Conservation (phyloP, 2,329 filamentous ascomycete species). For the Xylariaceae sp. region DNA sequence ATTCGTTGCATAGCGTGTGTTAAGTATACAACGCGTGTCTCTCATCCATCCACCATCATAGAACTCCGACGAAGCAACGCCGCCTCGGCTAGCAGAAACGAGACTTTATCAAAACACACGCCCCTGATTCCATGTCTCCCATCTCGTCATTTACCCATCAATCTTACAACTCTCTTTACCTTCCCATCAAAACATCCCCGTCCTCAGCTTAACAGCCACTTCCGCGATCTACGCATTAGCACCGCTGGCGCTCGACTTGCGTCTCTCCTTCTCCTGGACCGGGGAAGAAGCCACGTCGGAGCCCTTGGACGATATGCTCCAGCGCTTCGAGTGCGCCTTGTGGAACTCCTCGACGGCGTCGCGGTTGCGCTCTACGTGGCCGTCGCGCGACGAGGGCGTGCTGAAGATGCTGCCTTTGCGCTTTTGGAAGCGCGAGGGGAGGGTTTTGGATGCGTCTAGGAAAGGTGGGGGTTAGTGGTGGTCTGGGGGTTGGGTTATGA, state of each 20-base stretch:
- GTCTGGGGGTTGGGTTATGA: slow-evolving; percentile 1
- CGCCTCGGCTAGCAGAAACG: too few relatives aligned
- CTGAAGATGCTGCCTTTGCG: slow-evolving; percentile 67
- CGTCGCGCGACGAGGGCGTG: slow-evolving; percentile 63
- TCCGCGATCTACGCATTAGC: not conserved
- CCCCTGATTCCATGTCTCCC: too few relatives aligned
- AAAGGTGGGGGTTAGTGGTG: not conserved
- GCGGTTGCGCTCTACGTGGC: slow-evolving; percentile 59
- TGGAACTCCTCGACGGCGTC: slow-evolving; percentile 54
- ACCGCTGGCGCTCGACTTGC: slow-evolving; percentile 10
- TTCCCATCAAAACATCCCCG: not conserved
- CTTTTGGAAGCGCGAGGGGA: slow-evolving; percentile 67
- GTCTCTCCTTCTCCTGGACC: slow-evolving; percentile 9
- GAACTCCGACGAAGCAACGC: too few relatives aligned
- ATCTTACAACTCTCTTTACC: not conserved
- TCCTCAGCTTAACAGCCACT: not conserved
- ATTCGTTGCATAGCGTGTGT: too few relatives aligned
- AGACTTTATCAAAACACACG: too few relatives aligned
- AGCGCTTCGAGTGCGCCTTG: slow-evolving; percentile 54
- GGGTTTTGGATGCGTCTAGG: slow-evolving; percentile 63
- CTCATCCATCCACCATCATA: too few relatives aligned
- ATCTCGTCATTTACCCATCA: too few relatives aligned
- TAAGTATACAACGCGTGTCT: too few relatives aligned
- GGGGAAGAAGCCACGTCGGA: not conserved
- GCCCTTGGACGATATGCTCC: slow-evolving; percentile 21